Evolutionary conservation across 129 eudicot genomes (phyloP).

Genomic region (Flaveria bidentis): DNA sequence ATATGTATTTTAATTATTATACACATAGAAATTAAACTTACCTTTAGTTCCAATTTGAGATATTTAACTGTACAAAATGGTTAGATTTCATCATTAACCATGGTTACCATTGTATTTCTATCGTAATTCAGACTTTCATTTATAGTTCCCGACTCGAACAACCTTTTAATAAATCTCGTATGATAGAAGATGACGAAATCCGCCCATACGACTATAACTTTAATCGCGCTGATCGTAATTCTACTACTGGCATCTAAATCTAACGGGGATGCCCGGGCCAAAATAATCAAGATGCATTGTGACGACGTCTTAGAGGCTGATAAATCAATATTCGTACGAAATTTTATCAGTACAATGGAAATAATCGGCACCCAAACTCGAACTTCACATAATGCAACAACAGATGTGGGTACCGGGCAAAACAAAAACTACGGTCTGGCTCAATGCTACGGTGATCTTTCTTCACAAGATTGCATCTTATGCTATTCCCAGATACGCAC

Average conservation of each 20-base stretch:
- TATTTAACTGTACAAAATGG: no score
- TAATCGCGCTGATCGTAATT: slow-evolving; percentile 17
- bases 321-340: slow-evolving; percentile 39
- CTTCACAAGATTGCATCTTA: slow-evolving; percentile 56
- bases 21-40: no score
- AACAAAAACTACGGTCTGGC: slow-evolving; percentile 48
- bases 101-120: no score
- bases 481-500: slow-evolving; percentile 67
- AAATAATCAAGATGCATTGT: slow-evolving; percentile 38
- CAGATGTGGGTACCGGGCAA: slow-evolving; percentile 44
- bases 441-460: slow-evolving; percentile 78
- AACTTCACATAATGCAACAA: slow-evolving; percentile 43
- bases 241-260: slow-evolving; percentile 37
- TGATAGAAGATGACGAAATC: slow-evolving; percentile 31
- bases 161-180: no score
- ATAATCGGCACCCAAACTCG: slow-evolving; percentile 47
- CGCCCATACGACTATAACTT: background rate
- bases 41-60: no score
- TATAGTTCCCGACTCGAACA: no score
- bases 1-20: no score
- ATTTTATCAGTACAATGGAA: slow-evolving; percentile 56
- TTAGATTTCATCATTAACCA: no score
- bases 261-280: slow-evolving; percentile 52
- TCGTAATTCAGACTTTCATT: no score
- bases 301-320: slow-evolving; percentile 36